Conservation (phyloP, 78 protist species). For the Guillardia theta region DNA sequence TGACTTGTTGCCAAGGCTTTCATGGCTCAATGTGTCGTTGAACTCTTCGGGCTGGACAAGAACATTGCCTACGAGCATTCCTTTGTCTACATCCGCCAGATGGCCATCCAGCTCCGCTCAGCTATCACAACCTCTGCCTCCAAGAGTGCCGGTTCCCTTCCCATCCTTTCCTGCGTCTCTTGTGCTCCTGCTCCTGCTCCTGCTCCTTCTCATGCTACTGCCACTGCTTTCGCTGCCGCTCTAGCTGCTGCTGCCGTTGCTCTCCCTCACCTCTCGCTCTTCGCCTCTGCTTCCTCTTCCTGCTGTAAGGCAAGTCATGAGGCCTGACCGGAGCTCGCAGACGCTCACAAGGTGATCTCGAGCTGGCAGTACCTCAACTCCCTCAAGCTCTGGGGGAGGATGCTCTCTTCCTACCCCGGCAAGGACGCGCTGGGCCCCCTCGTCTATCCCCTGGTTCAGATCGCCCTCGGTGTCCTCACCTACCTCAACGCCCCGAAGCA, state of each 20-base stretch:
- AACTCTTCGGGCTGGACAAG: slow-evolving; percentile 38
- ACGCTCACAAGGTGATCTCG: slow-evolving; percentile 45
- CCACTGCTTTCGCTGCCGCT: no score
- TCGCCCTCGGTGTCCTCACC: background rate
- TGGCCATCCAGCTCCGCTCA: slow-evolving; percentile 83
- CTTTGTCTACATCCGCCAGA: slow-evolving; percentile 88
- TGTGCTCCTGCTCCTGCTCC: no score
- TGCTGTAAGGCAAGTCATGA: background rate
- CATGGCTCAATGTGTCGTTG: slow-evolving; percentile 70
- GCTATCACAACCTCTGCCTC: slow-evolving; percentile 45
- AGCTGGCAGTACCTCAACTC: slow-evolving; percentile 82
- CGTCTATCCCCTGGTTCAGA: slow-evolving; percentile 75
- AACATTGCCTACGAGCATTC: slow-evolving; percentile 77
- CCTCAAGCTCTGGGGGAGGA: slow-evolving; percentile 73
- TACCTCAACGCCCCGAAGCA: slow-evolving; percentile 24
- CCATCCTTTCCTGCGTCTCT: no score
- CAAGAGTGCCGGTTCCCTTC: no score
- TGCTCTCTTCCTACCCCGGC: slow-evolving; percentile 58
- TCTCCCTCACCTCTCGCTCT: background rate
- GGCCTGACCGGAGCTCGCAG: background rate
- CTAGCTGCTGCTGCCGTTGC: no score
- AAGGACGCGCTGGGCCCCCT: background rate
- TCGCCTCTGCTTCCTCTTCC: background rate
- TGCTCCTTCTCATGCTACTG: no score
- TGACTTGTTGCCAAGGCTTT: background rate